Evolutionary conservation across 1,284 basidiomycete species (phyloP), one percentile per base, ranked within the genome.

Genomic region (Naganishia cerealis): DNA sequence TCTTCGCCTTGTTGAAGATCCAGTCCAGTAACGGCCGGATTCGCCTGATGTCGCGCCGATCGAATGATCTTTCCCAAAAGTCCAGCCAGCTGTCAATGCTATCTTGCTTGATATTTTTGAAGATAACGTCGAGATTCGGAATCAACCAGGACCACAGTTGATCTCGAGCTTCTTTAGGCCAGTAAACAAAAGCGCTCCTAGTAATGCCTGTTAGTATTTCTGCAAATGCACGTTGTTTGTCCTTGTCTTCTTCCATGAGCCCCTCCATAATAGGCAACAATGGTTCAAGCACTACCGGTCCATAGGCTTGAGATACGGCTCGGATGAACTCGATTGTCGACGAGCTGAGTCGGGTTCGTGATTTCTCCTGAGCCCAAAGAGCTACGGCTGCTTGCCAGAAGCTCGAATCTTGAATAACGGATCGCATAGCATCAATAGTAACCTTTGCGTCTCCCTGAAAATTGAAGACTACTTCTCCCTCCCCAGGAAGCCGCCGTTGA

Each of bases 141-240:
- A 83, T 83, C 57, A 90, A 83, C 96, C 95, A 99, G 39, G 82
- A 76, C 93, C 92, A 95, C 3, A 98, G 80, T 57, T 79, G 77
- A 57, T 86, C 80, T 56, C 86, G 85, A 70, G 85, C 82, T 63
- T 81, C 80, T 67, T 84, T 83, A 0, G 87, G 84, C 95, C 95
- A 99, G 78, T 98, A 92, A 80, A 96, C 96, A 15, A 89, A 88
- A 33, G 93, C 94, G 50, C 61, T 63, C 85, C 83, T 73, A 61
- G 90, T 77, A 57, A 90, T 75, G 53, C 94, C 94, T 55, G 87
- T 85, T 43, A 97, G 78, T 39, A 96, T 82, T 82, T 99, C 95
- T 61, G 90, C 91, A 8, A 90, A 89, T 26, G 92, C 92, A 39
- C 94, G 86, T 76, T 95, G 94, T 80, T 92, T 91, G 83, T 92